Evolutionary conservation across 1,284 basidiomycete species (phyloP), one percentile per base, ranked within the genome.

Genomic region (Mycena citricolor): DNA sequence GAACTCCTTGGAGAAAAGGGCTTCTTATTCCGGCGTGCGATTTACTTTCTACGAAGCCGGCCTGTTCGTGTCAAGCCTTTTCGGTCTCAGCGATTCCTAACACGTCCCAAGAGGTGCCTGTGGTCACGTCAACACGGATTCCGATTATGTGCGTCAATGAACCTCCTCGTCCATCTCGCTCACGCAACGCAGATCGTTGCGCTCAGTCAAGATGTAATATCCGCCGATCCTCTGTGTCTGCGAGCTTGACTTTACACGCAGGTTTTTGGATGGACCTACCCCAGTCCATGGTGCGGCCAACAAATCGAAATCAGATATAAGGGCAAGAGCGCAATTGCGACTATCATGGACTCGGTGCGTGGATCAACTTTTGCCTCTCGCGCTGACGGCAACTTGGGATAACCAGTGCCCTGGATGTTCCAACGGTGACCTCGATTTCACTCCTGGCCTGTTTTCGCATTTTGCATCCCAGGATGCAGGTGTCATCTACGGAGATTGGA

Each of bases 341-440:
- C 67, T 26, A 80, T 94, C 53, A 74, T 75, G 56, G 91, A 93
- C 63, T 68, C 75, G 73, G 83, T 84, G 48, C 39, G 68, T 58
- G 13, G 8, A 12, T 28, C n/a, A 41, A n/a, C n/a, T n/a, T n/a
- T n/a, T n/a, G n/a, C n/a, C n/a, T n/a, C n/a, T n/a, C n/a, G n/a
- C 24, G 21, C 41, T 43, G 32, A 19, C 30, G 26, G 32, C 29
- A 17, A 36, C 22, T 42, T 34, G 32, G 32, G n/a, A 16, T 19
- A 34, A 23, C 32, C 48, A 85, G 76, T 89, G 86, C 62, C 71
- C 74, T 37, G 77, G 73, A 19, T 91, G 89, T 63, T 75, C 77
- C 1, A 75, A 64, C 41, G 81, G 74, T 29, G 86, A 74, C 30
- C 77, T 94, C 43, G 91, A 94, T 69, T 71, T 93, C 49, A 83